Evolutionary conservation across 1,139 yeast genomes (phyloP).

Genomic region (Yueomyces sp.): DNA sequence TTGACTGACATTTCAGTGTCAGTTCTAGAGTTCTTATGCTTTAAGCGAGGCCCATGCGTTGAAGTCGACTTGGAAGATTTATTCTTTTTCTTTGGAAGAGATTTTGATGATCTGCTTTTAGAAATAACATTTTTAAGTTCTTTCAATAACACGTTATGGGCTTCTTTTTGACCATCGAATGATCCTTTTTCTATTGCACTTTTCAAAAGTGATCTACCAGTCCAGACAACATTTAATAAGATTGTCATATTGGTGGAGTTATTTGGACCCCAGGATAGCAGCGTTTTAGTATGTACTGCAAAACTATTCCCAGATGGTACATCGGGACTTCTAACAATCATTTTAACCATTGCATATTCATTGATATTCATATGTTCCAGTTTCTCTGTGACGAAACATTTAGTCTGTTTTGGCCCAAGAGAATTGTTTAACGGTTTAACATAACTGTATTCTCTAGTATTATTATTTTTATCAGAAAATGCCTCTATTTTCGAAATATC

Average conservation of each 20-base stretch:
- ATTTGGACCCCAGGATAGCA: constrained; percentile 64
- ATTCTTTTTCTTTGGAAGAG: constrained; percentile 22
- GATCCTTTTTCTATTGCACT: constrained; percentile 88
- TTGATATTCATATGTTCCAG: constrained; percentile 53
- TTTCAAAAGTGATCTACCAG: constrained; percentile 87
- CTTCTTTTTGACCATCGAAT: constrained; percentile 75
- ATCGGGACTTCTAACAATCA: constrained; percentile 74
- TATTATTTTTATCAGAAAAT: constrained; percentile 23
- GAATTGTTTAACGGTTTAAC: constrained; percentile 71
- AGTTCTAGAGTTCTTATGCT: background rate
- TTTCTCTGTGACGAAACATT: constrained; percentile 64
- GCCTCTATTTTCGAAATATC: constrained; percentile 51
- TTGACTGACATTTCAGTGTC: constrained; percentile 1
- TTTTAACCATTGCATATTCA: constrained; percentile 44
- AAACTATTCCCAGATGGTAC: constrained; percentile 90
- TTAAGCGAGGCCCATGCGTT: constrained; percentile 4
- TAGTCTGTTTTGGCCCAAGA: constrained; percentile 91
- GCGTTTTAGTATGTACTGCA: constrained; percentile 54
- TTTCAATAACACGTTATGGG: constrained; percentile 46
- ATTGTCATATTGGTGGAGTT: constrained; percentile 54
- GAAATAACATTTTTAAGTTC: constrained; percentile 41
- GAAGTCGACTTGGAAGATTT: constrained; percentile 4
- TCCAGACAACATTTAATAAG: constrained; percentile 71
- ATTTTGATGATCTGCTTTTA: constrained; percentile 19
- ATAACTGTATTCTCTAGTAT: constrained; percentile 54